These are phyloP conservation scores for Manihot esculenta DNA, from an alignment of 441 rosid species.

Conservation along the genomic window DNA sequence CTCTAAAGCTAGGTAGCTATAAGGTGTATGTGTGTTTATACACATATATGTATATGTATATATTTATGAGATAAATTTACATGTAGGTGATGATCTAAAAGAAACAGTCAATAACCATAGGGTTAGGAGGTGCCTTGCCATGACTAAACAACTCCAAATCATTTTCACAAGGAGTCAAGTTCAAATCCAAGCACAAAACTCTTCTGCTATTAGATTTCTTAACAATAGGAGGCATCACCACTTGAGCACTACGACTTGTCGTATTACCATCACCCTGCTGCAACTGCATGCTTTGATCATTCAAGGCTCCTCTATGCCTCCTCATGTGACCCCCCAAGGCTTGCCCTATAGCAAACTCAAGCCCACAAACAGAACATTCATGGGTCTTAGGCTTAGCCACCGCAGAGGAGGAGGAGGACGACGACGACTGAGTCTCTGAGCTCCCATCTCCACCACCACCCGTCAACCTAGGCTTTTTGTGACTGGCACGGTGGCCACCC, in stretches of 20 bases:
- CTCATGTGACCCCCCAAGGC: slow-evolving; percentile 98
- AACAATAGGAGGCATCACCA: slow-evolving; percentile 20
- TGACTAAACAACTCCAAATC: slow-evolving; percentile 46
- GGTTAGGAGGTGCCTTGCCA: slow-evolving; percentile 24
- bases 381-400: slow-evolving; percentile 52
- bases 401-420: slow-evolving; percentile 15
- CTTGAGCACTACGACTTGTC: neutral
- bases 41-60: too few relatives aligned
- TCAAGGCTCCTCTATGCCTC: slow-evolving; percentile 56
- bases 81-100: slow-evolving; percentile 22
- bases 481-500: slow-evolving; percentile 97
- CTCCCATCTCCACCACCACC: slow-evolving; percentile 20
- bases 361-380: slow-evolving; percentile 87
- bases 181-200: slow-evolving; percentile 61
- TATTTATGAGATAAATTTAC: neutral
- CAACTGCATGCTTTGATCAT: slow-evolving; percentile 5
- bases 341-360: slow-evolving; percentile 85
- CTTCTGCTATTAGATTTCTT: slow-evolving; percentile 46
- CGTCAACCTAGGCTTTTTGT: slow-evolving; percentile 61
- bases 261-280: too few relatives aligned
- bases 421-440: slow-evolving; percentile 21
- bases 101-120: slow-evolving; percentile 36
- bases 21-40: too few relatives aligned
- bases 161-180: slow-evolving; percentile 66
- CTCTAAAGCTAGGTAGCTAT: too few relatives aligned